Conservation (phyloP, 2,329 filamentous ascomycete species). For the Venturiaceae sp. region DNA sequence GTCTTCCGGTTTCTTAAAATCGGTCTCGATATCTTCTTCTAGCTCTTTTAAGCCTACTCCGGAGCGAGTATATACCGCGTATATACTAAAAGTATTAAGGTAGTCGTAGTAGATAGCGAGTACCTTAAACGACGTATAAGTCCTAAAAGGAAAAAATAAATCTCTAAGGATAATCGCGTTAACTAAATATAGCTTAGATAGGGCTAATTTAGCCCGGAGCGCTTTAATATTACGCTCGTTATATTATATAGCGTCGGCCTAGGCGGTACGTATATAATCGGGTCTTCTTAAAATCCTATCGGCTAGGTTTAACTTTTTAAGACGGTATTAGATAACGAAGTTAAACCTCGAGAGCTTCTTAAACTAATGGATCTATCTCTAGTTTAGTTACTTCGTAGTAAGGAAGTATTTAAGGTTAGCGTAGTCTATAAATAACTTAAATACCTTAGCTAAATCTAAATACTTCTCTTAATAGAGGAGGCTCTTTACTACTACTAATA, state of each 20-base stretch:
- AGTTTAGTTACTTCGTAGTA: background rate
- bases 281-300: too few species aligned
- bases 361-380: too few species aligned
- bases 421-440: background rate
- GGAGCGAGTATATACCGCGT: background rate
- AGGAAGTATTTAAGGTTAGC: background rate
- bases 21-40: background rate
- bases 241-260: too few species aligned
- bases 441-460: background rate
- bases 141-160: background rate
- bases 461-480: background rate
- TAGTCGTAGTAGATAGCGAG: background rate
- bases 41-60: background rate
- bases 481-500: conserved; percentile 13
- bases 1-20: background rate
- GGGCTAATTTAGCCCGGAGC: background rate
- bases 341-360: too few species aligned
- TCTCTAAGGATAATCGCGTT: background rate
- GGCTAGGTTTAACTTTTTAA: too few species aligned
- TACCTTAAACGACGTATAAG: background rate
- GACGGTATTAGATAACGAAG: too few species aligned
- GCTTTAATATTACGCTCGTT: background rate
- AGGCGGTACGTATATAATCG: too few species aligned
- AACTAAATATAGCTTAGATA: background rate
- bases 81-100: too few species aligned